Percentiles rank a stretch among this genome's conserved stretches.
These are phyloP conservation scores for Megacollybia marginata DNA, from an alignment of 768 basidiomycete species.

Conservation along the genomic window DNA sequence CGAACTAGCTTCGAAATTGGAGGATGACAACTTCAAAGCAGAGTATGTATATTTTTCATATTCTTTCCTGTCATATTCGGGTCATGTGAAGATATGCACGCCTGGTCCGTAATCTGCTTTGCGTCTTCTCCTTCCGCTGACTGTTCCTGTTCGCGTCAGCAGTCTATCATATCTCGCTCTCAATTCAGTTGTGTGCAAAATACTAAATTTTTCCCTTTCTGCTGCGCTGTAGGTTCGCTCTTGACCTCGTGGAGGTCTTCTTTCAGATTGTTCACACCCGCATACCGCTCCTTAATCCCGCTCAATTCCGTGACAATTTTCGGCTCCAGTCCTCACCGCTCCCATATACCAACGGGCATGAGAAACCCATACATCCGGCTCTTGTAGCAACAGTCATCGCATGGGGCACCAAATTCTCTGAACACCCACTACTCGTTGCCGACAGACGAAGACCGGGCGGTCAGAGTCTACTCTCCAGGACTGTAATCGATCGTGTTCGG, in stretches of 20 bases:
- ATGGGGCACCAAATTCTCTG: conserved; percentile 92
- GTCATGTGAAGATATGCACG: conserved; percentile 21
- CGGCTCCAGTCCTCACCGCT: conserved; percentile 29
- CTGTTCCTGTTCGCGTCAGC: conserved; percentile 6
- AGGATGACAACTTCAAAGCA: conserved; percentile 65
- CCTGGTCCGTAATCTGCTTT: conserved; percentile 13
- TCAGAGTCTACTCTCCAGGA: conserved; percentile 72
- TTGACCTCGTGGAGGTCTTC: conserved; percentile 91
- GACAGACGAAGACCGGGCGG: conserved; percentile 66
- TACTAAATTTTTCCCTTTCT: conserved; percentile 5
- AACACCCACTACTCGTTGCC: conserved; percentile 74
- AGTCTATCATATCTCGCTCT: conserved; percentile 9
- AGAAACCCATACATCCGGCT: conserved; percentile 55
- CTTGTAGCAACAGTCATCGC: conserved; percentile 83
- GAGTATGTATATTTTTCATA: conserved; percentile 57
- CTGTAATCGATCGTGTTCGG: conserved; percentile 72
- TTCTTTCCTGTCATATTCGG: conserved; percentile 18
- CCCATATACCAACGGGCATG: conserved; percentile 16
- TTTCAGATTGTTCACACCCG: conserved; percentile 90
- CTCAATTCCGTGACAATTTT: conserved; percentile 70
- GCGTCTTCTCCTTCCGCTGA: conserved; percentile 16
- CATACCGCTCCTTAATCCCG: conserved; percentile 79
- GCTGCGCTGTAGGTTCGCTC: conserved; percentile 58
- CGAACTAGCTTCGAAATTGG: conserved; percentile 62
- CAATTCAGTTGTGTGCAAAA: conserved; percentile 12